A percentile compares a stretch with the other conserved stretches of the same genome.
Conservation (phyloP, 129 eudicot species). For the Deinandra increscens region DNA sequence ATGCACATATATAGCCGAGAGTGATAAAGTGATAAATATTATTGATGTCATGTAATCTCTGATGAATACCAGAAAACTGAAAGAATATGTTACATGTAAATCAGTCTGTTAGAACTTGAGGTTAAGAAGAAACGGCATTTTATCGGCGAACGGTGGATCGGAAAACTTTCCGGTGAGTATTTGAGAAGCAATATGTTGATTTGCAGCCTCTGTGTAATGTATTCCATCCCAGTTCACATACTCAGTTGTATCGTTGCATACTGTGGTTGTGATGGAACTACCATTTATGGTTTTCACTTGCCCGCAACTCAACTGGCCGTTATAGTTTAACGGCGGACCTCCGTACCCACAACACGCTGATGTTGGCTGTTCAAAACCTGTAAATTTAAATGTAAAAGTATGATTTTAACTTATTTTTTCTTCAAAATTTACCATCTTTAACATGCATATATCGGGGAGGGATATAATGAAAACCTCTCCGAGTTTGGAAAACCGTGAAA, state of each 20-base stretch:
- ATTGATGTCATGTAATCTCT: too few relatives aligned
- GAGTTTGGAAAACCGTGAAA: too few relatives aligned
- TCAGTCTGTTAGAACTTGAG: constrained; percentile 49
- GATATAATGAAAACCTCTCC: too few relatives aligned
- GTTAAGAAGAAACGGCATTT: constrained; percentile 80
- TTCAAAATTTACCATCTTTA: too few relatives aligned
- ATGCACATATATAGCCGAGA: too few relatives aligned
- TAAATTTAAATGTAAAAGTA: not conserved
- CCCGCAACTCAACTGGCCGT: constrained; percentile 69
- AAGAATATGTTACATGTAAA: constrained; percentile 10
- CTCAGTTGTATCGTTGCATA: constrained; percentile 63
- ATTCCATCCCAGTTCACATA: constrained; percentile 94
- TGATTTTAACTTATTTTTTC: too few relatives aligned
- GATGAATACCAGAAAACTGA: too few relatives aligned
- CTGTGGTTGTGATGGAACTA: constrained; percentile 57
- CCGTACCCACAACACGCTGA: constrained; percentile 86
- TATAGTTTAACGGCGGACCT: constrained; percentile 82
- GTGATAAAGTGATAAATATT: too few relatives aligned
- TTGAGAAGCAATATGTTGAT: constrained; percentile 77
- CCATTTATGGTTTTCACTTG: constrained; percentile 66
- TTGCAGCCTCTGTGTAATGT: constrained; percentile 96
- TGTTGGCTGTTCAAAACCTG: constrained; percentile 81
- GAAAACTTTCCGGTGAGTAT: constrained; percentile 93
- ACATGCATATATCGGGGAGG: too few relatives aligned
- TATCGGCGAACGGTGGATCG: constrained; percentile 74